Conservation (phyloP, 1,284 basidiomycete species). For the Ceratobasidium sp. region DNA sequence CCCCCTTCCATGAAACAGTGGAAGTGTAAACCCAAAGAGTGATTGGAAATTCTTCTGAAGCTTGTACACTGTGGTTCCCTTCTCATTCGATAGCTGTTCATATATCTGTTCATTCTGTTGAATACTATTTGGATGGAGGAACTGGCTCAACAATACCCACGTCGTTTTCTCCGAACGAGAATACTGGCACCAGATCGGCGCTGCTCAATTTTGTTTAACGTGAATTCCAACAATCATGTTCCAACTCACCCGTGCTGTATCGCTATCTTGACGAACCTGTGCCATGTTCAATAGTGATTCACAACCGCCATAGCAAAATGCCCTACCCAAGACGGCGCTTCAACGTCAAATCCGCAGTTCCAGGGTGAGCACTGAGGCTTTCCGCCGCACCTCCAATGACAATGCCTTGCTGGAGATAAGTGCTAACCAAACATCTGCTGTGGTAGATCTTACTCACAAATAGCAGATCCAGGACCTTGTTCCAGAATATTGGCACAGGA, state of each 20-base stretch:
- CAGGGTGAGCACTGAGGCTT: slow-evolving; percentile 90
- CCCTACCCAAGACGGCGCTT: slow-evolving; percentile 54
- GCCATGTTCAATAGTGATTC: slow-evolving; percentile 21
- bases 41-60: slow-evolving; percentile 91
- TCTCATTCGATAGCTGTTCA: slow-evolving; percentile 93
- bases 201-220: slow-evolving; percentile 51
- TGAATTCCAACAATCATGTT: slow-evolving; percentile 2
- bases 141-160: slow-evolving; percentile 56
- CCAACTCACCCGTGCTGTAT: slow-evolving; percentile 83
- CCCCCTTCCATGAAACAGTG: slow-evolving; percentile 90
- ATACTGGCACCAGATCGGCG: slow-evolving; percentile 92
- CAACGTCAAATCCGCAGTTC: slow-evolving; percentile 93
- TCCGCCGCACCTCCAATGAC: slow-evolving; percentile 97
- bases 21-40: slow-evolving; percentile 95
- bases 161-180: slow-evolving; percentile 98
- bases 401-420: slow-evolving; percentile 77
- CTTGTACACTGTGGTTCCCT: slow-evolving; percentile 86
- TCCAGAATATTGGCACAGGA: slow-evolving; percentile 91
- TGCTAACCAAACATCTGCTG: slow-evolving; percentile 47
- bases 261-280: slow-evolving; percentile 94
- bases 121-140: slow-evolving; percentile 3
- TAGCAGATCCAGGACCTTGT: slow-evolving; percentile 64
- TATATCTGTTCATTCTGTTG: slow-evolving; percentile 70
- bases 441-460: neutral
- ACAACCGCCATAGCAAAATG: slow-evolving; percentile 40